Base-by-base conservation (phyloP, 2,329 filamentous ascomycete genomes). In the Fusarium ambrosium region DNA sequence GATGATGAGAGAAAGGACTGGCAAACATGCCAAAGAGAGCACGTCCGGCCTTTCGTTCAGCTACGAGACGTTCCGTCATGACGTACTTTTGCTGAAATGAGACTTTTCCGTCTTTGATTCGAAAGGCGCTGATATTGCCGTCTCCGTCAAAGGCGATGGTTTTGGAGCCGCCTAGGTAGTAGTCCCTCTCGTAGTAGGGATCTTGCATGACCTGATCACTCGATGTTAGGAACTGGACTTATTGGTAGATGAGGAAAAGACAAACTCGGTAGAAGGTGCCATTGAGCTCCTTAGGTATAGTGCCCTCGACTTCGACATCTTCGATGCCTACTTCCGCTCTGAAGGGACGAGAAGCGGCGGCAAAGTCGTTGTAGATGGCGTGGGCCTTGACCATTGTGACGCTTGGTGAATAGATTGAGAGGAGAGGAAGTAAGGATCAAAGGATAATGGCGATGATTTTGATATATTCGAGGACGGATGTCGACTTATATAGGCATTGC, bases 101-200 rank as follows among this genome's bases (percentile, higher is more conserved):
- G 27, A 59, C 65, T 9, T 43, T 51, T 6, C 59, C 59, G 16
- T 68, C 37, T 9, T 48, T 51, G 36, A 68, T 68, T 3, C 65
- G 59, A 22, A 68, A 68, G 3, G 65, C 65, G 4, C 34, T 62
- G 20, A 68, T 63, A 5, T n/a, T 63, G 4, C 65, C 65, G n/a
- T 68, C 65, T 6, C 59, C 65, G 2, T 68, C 59, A 16, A 68
- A 43, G 18, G 65, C 56, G 10, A 48, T 27, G 4, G 61, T 64
- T 14, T 64, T 64, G 61, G 61, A 27, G 29, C 61, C 61, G 6
- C 22, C 29, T 4, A 37, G 22, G 27, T 64, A 64, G 9, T 64
- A 55, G 7, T 64, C 61, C 5, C 61, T 27, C 13, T 64, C 61
- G 48, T 55, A 64, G 32, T 64, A 64, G 10, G 61, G 61, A 20